These are phyloP conservation scores for Exophiala oligosperma DNA, from an alignment of 2,329 filamentous ascomycete species.

Conservation along the genomic window DNA sequence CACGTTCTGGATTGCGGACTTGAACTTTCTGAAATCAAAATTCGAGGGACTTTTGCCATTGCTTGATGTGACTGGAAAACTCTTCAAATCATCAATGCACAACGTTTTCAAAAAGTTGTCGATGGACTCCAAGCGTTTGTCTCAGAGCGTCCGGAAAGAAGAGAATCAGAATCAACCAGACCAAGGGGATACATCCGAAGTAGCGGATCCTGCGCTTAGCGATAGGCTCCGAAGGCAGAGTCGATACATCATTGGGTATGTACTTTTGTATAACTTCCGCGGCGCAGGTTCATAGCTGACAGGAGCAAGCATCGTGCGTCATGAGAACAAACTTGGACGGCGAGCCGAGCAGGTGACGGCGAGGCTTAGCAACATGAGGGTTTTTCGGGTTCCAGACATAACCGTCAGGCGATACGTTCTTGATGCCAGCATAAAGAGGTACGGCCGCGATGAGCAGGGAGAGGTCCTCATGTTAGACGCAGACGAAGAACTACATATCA, in stretches of 20 bases:
- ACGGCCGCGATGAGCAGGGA: constrained; percentile 11
- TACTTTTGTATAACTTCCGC: neutral
- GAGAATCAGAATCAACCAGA: neutral
- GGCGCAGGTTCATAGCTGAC: constrained; percentile 5
- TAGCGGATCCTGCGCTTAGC: constrained; percentile 4
- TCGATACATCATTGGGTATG: constrained; percentile 13
- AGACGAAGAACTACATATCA: constrained; percentile 9
- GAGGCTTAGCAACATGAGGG: constrained; percentile 8
- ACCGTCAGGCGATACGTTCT: constrained; percentile 10
- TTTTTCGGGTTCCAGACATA: constrained; percentile 11
- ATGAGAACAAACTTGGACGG: constrained; percentile 2
- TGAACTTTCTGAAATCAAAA: constrained; percentile 8
- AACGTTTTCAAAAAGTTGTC: constrained; percentile 9
- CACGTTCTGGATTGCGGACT: constrained; percentile 16
- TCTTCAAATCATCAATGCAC: constrained; percentile 10
- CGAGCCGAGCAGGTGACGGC: constrained; percentile 2
- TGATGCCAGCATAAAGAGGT: constrained; percentile 4
- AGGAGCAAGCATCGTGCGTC: constrained; percentile 10
- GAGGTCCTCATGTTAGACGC: constrained; percentile 8
- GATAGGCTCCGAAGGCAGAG: constrained; percentile 13
- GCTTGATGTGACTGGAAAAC: constrained; percentile 5
- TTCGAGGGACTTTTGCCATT: constrained; percentile 12
- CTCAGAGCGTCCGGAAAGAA: constrained; percentile 10
- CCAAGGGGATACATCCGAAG: neutral
- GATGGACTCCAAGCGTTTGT: constrained; percentile 13